Conservation (phyloP, 176 grass and related monocot species). For the Thinopyrum elongatum region DNA sequence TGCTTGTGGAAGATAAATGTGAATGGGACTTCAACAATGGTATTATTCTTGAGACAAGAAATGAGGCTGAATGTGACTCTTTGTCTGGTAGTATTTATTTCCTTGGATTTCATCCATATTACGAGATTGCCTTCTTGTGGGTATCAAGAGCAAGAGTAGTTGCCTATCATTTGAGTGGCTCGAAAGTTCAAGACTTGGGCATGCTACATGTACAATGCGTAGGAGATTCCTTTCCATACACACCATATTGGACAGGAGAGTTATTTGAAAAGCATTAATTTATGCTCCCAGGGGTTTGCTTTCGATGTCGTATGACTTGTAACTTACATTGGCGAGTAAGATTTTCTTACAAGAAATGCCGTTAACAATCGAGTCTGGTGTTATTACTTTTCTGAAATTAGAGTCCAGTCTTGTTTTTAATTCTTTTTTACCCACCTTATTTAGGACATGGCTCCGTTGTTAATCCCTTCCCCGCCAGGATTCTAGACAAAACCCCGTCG, state of each 20-base stretch:
- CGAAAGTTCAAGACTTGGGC: background rate
- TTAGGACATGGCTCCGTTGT: too few species aligned
- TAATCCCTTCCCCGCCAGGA: too few species aligned
- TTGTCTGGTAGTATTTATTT: background rate
- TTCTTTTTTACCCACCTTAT: too few species aligned
- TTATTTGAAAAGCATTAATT: background rate
- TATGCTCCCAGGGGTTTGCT: too few species aligned
- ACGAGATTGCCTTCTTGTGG: background rate
- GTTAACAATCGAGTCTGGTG: too few species aligned
- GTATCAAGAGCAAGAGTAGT: background rate
- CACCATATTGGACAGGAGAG: background rate
- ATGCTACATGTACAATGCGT: background rate
- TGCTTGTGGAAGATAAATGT: background rate
- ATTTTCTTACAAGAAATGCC: too few species aligned
- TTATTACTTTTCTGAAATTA: too few species aligned
- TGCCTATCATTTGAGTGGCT: background rate
- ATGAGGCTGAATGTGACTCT: background rate
- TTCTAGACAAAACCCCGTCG: too few species aligned
- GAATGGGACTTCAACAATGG: slow-evolving; percentile 3
- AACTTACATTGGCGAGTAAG: too few species aligned
- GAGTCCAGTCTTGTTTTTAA: too few species aligned
- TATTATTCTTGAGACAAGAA: background rate
- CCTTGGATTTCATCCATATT: background rate
- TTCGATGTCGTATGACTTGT: too few species aligned
- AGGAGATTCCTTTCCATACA: background rate